phyloP scores from a whole-genome alignment of 2,329 filamentous ascomycete species.

The Microthyrium microscopicum region DNA sequence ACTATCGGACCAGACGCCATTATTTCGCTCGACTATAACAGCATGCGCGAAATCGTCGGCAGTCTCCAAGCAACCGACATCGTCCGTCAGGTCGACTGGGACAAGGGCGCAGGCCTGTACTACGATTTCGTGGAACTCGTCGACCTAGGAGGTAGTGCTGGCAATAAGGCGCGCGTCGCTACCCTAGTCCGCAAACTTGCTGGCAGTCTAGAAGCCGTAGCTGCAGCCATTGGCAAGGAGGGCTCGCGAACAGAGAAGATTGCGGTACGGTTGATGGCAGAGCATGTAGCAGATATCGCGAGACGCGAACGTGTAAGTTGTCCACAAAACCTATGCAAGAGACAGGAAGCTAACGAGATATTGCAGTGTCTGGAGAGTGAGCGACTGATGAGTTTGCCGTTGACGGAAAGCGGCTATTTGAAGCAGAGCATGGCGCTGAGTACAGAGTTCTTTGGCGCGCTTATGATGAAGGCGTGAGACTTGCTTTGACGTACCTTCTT shows the following conservation, averaged over 20 bases:
- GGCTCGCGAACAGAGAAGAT: constrained; percentile 39
- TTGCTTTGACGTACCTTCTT: no score
- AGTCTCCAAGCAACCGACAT: constrained; percentile 45
- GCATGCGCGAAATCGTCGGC: constrained; percentile 50
- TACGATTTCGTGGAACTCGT: constrained; percentile 40
- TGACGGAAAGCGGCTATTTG: constrained; percentile 58
- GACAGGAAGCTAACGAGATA: not conserved
- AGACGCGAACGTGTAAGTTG: constrained; percentile 17
- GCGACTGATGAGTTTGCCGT: constrained; percentile 42
- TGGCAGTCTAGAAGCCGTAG: constrained; percentile 18
- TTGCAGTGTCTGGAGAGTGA: constrained; percentile 21
- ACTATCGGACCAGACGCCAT: constrained; percentile 69
- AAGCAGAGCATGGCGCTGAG: constrained; percentile 55
- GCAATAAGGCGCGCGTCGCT: constrained; percentile 8
- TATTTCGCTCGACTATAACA: constrained; percentile 63
- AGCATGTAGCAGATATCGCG: constrained; percentile 43
- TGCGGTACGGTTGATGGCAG: constrained; percentile 68
- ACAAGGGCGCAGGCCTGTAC: constrained; percentile 66
- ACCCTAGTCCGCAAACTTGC: constrained; percentile 5
- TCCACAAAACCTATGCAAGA: constrained; percentile 8
- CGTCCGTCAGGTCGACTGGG: constrained; percentile 40
- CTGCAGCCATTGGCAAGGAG: constrained; percentile 14
- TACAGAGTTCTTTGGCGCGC: constrained; percentile 48
- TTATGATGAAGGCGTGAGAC: constrained; percentile 31
- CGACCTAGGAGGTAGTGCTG: constrained; percentile 17